Conservation (phyloP, 192 early-diverging fungal species). For the Allomyces macrogynus region DNA sequence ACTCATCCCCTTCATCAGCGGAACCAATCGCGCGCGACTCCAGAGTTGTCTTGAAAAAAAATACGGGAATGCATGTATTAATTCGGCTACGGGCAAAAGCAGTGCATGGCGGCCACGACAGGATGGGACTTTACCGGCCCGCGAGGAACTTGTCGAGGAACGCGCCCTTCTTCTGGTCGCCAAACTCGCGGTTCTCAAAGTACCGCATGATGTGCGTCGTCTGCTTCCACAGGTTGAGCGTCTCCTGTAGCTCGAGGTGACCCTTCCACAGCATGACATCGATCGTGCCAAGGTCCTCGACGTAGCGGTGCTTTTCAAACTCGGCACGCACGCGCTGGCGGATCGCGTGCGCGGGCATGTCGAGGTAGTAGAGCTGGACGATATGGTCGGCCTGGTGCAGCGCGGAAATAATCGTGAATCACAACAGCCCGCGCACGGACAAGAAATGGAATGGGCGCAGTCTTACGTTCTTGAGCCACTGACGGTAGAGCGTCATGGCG, state of each 20-base stretch:
- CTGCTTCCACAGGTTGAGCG: conserved; percentile 83
- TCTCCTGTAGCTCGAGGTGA: conserved; percentile 71
- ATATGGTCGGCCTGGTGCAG: conserved; percentile 39
- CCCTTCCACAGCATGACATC: conserved; percentile 80
- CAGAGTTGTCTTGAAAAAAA: too few relatives aligned
- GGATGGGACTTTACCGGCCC: conserved; percentile 15
- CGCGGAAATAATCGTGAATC: background rate
- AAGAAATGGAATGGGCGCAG: conserved; percentile 18
- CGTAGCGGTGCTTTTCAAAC: conserved; percentile 67
- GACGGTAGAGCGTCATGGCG: conserved; percentile 44
- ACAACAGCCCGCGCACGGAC: background rate
- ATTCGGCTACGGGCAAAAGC: too few relatives aligned
- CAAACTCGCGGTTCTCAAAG: conserved; percentile 54
- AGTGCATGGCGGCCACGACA: too few relatives aligned
- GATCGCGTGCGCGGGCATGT: conserved; percentile 44
- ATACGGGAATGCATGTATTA: too few relatives aligned
- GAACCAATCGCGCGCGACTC: too few relatives aligned
- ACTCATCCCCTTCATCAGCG: too few relatives aligned
- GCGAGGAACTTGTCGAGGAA: conserved; percentile 68
- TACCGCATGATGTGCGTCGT: conserved; percentile 68
- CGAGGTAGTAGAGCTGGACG: conserved; percentile 49
- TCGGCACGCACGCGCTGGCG: conserved; percentile 70
- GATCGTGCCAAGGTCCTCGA: conserved; percentile 51
- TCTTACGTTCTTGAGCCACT: conserved; percentile 37
- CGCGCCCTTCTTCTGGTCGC: conserved; percentile 39